Conservation (phyloP, 2,329 filamentous ascomycete species). For the Emericellopsis atlantica region DNA sequence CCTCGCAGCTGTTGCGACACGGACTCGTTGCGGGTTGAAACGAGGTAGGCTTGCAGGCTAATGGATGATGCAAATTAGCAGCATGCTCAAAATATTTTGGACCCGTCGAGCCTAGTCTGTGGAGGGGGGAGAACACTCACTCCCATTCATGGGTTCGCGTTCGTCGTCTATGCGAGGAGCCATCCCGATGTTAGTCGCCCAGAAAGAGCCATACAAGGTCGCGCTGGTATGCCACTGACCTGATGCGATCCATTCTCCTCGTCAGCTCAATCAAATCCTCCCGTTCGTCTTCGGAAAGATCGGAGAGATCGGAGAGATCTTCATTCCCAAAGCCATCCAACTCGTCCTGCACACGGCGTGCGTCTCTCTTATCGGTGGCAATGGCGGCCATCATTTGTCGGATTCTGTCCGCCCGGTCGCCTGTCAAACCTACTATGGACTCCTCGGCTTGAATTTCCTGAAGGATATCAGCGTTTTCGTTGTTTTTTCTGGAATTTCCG, state of each 20-base stretch:
- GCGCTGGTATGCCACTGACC: too few relatives aligned
- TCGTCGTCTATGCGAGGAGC: too few relatives aligned
- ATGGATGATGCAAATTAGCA: too few relatives aligned
- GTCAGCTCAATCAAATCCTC: neutral
- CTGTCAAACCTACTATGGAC: constrained; percentile 17
- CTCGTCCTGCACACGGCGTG: neutral
- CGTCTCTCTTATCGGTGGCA: neutral
- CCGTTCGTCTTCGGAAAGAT: neutral
- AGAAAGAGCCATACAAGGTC: too few relatives aligned
- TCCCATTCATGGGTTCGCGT: too few relatives aligned
- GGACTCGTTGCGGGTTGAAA: constrained; percentile 19
- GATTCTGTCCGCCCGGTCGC: constrained; percentile 7
- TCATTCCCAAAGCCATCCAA: neutral
- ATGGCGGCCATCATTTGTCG: constrained; percentile 7
- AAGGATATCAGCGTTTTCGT: neutral
- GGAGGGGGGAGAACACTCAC: too few relatives aligned
- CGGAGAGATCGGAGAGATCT: neutral
- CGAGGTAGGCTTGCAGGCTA: too few relatives aligned
- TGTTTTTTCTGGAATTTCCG: neutral
- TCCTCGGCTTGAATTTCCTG: constrained; percentile 20
- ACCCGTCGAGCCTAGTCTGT: too few relatives aligned
- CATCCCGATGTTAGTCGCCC: too few relatives aligned
- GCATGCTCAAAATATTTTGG: too few relatives aligned
- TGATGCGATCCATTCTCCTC: too few relatives aligned
- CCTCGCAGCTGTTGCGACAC: constrained; percentile 14